Evolutionary conservation across 2,329 filamentous ascomycete genomes (phyloP).

Genomic region (Trichoderma sp.): DNA sequence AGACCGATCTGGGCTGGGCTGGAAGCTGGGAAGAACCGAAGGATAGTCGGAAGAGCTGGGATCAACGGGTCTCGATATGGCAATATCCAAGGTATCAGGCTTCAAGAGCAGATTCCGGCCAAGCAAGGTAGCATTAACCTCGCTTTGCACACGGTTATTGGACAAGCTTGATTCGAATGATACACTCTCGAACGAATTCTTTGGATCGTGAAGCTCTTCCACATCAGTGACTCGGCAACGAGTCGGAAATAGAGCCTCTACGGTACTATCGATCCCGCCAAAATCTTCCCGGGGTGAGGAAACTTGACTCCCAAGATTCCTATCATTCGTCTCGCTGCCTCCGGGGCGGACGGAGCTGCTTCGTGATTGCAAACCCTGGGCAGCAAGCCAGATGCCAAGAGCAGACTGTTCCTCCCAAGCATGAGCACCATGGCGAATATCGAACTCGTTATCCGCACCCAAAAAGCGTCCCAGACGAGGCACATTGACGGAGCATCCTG

Average conservation of each 20-base stretch:
- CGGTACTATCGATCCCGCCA: slow-evolving; percentile 21
- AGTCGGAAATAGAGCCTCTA: slow-evolving; percentile 14
- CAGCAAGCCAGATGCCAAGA: slow-evolving; percentile 38
- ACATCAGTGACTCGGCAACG: neutral
- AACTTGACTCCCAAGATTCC: neutral
- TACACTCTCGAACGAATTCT: neutral
- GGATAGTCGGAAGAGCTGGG: slow-evolving; percentile 35
- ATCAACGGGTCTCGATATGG: neutral
- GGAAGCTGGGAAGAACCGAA: slow-evolving; percentile 34
- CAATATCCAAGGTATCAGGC: neutral
- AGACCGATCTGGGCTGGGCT: slow-evolving; percentile 33
- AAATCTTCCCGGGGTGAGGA: slow-evolving; percentile 3
- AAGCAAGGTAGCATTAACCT: neutral
- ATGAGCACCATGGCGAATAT: slow-evolving; percentile 31
- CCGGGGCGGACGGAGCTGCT: slow-evolving; percentile 26
- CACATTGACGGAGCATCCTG: slow-evolving; percentile 10
- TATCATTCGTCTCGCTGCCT: neutral
- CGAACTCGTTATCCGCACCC: slow-evolving; percentile 30
- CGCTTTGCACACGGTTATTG: neutral
- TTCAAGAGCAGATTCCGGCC: neutral
- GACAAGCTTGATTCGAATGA: neutral
- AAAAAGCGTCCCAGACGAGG: slow-evolving; percentile 22
- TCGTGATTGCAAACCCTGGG: slow-evolving; percentile 32
- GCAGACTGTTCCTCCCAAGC: slow-evolving; percentile 35
- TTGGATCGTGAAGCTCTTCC: neutral